These are phyloP conservation scores for Papiliotrema fonsecae DNA, from an alignment of 1,284 basidiomycete species.

Conservation along the genomic window DNA sequence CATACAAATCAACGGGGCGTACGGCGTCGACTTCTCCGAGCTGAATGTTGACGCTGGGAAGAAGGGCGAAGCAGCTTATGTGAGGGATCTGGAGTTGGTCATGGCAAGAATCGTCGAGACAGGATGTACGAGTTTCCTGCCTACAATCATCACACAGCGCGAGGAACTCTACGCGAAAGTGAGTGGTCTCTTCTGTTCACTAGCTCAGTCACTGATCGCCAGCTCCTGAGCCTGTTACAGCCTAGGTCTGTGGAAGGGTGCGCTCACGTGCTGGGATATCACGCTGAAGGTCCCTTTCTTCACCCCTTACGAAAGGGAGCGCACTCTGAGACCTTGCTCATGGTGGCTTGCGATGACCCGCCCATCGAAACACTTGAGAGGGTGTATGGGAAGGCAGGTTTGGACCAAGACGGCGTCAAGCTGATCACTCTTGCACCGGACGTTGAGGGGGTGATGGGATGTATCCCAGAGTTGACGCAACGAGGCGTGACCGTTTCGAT, in stretches of 20 bases:
- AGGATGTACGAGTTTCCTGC: slow-evolving; percentile 73
- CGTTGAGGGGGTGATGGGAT: slow-evolving; percentile 69
- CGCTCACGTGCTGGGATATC: slow-evolving; percentile 76
- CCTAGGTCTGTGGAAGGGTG: slow-evolving; percentile 21
- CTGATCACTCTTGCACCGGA: slow-evolving; percentile 85
- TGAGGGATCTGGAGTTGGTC: slow-evolving; percentile 63
- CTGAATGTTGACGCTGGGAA: slow-evolving; percentile 51
- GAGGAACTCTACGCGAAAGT: slow-evolving; percentile 50
- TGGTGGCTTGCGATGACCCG: slow-evolving; percentile 50
- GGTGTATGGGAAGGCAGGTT: slow-evolving; percentile 60
- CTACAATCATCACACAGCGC: slow-evolving; percentile 58
- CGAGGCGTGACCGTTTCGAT: slow-evolving; percentile 74
- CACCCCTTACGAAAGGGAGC: slow-evolving; percentile 65
- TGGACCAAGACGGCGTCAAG: slow-evolving; percentile 42
- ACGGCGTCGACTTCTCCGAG: slow-evolving; percentile 82
- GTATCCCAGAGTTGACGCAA: slow-evolving; percentile 58
- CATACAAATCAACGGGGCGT: slow-evolving; percentile 70
- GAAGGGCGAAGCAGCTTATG: slow-evolving; percentile 62
- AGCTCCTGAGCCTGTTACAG: slow-evolving; percentile 53
- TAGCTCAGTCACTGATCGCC: slow-evolving; percentile 7
- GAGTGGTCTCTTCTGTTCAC: slow-evolving; percentile 33
- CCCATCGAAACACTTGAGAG: slow-evolving; percentile 57
- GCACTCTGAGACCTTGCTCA: slow-evolving; percentile 65
- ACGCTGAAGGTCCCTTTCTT: slow-evolving; percentile 85
- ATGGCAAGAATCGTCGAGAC: slow-evolving; percentile 75